Percentiles rank a stretch among this genome's conserved stretches.
Conservation (phyloP, 305 asterid genomes). For the Euphrasia arctica region DNA sequence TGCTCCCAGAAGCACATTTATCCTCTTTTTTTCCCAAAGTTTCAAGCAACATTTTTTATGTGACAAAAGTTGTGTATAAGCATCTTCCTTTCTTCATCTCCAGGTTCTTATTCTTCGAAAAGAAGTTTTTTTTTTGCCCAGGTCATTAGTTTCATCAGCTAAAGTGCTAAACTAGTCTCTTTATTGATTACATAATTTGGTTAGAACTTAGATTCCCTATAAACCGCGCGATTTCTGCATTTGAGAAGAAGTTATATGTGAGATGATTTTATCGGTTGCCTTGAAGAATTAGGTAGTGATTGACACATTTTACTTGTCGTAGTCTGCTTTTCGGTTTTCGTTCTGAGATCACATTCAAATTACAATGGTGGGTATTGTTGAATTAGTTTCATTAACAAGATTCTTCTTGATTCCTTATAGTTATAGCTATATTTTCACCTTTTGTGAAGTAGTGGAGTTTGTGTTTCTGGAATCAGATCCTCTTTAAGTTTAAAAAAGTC, state of each 20-base stretch:
- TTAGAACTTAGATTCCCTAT: no score
- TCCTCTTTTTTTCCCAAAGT: conserved; percentile 56
- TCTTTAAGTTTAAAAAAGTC: conserved; percentile 1
- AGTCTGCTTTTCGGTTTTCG: neutral
- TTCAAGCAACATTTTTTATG: conserved; percentile 28
- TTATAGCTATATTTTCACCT: neutral
- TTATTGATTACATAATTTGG: neutral
- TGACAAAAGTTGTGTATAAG: conserved; percentile 38
- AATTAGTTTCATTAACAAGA: neutral
- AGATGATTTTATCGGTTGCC: no score
- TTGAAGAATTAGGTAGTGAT: no score
- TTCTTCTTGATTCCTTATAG: neutral
- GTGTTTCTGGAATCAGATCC: neutral
- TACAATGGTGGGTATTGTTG: no score
- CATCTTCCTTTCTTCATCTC: conserved; percentile 47
- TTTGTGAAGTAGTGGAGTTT: neutral
- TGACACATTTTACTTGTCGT: no score
- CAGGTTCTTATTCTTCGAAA: conserved; percentile 50
- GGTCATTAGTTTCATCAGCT: neutral
- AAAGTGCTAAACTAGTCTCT: neutral
- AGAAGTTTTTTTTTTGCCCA: conserved; percentile 12
- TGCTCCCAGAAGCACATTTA: conserved; percentile 44
- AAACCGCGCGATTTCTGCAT: no score
- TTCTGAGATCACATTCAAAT: no score
- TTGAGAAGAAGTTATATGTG: no score